These are phyloP conservation scores for Cryptosporidium ryanae DNA, from an alignment of 169 alveolate species.

Conservation along the genomic window DNA sequence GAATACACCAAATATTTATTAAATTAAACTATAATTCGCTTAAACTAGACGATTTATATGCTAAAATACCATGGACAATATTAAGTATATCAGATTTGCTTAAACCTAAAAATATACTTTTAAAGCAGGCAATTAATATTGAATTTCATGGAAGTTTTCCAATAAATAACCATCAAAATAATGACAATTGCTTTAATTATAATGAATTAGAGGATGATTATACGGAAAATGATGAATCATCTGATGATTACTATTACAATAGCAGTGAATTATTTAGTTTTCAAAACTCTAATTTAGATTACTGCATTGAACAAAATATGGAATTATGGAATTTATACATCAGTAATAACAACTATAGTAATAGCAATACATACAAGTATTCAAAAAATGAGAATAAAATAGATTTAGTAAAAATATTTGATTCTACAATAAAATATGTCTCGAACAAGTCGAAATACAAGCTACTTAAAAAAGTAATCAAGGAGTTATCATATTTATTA, in stretches of 20 bases:
- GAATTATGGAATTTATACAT: neutral
- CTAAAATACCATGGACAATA: constrained; percentile 55
- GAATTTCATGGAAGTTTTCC: constrained; percentile 65
- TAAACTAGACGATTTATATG: constrained; percentile 15
- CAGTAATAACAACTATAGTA: neutral
- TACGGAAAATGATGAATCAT: neutral
- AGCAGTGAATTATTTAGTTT: neutral
- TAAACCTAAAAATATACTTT: constrained; percentile 33
- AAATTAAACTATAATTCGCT: constrained; percentile 19
- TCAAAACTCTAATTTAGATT: neutral
- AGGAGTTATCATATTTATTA: constrained; percentile 75
- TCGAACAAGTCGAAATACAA: constrained; percentile 28
- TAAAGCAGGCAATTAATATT: constrained; percentile 47
- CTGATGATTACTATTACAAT: constrained; percentile 3
- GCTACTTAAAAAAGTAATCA: constrained; percentile 58
- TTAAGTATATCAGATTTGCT: constrained; percentile 30
- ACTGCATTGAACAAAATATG: constrained; percentile 44
- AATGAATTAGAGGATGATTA: constrained; percentile 20
- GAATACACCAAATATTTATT: constrained; percentile 24
- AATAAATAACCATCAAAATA: constrained; percentile 23
- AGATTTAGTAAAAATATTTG: constrained; percentile 71
- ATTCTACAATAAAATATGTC: constrained; percentile 56
- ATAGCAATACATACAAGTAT: constrained; percentile 49
- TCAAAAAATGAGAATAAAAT: constrained; percentile 57
- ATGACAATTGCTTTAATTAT: neutral